Conservation (phyloP, 2,329 filamentous ascomycete genomes). For the Davidsoniella australis region DNA sequence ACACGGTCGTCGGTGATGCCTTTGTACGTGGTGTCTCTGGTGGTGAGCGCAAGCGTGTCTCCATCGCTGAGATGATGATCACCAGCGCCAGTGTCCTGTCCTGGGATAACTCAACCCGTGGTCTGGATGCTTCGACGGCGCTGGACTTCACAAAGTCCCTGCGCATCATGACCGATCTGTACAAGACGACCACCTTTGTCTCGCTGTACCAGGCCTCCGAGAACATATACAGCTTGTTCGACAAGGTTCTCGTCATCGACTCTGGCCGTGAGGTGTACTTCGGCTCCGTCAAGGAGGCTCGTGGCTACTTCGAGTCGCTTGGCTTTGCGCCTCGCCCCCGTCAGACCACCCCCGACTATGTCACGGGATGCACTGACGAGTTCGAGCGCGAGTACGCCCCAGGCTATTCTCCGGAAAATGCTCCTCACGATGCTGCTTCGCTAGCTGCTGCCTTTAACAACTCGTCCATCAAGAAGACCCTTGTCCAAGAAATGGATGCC, state of each 20-base stretch:
- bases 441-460: constrained; percentile 53
- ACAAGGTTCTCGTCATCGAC: constrained; percentile 73
- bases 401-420: constrained; percentile 46
- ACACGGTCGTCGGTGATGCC: constrained; percentile 70
- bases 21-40: constrained; percentile 69
- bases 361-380: constrained; percentile 70
- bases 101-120: constrained; percentile 61
- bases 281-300: constrained; percentile 48
- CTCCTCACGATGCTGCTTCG: constrained; percentile 49
- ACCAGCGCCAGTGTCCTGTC: constrained; percentile 54
- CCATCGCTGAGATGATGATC: constrained; percentile 69
- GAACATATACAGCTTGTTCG: constrained; percentile 62
- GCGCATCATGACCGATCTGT: constrained; percentile 66
- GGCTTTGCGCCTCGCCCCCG: constrained; percentile 59
- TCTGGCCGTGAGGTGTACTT: constrained; percentile 61
- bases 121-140: constrained; percentile 50
- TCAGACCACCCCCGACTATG: constrained; percentile 66
- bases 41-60: constrained; percentile 64
- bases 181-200: constrained; percentile 70
- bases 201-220: constrained; percentile 76
- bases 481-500: constrained; percentile 47
- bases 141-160: constrained; percentile 53
- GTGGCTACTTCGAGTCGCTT: constrained; percentile 58
- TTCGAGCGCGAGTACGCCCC: constrained; percentile 63
- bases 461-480: constrained; percentile 38